A percentile compares a stretch with the other conserved stretches of the same genome.
These are phyloP conservation scores for Manihot esculenta DNA, from an alignment of 441 rosid genomes.

Conservation along the genomic window DNA sequence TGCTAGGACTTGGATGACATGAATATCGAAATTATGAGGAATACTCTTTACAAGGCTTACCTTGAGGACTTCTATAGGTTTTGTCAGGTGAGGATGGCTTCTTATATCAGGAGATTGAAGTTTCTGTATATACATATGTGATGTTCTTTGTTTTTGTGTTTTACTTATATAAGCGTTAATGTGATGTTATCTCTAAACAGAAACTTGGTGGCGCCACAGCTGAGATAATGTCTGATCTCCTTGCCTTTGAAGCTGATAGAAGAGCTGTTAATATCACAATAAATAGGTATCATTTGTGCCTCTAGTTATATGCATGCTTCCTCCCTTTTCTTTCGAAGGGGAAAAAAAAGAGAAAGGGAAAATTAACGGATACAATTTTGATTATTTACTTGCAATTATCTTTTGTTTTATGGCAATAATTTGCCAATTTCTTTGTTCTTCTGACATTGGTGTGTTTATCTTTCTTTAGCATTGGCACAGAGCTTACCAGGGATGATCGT, in stretches of 20 bases:
- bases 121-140: neutral
- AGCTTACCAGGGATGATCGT: slow-evolving; percentile 97
- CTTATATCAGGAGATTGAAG: slow-evolving; percentile 10
- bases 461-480: slow-evolving; percentile 80
- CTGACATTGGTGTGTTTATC: slow-evolving; percentile 10
- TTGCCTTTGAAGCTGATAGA: slow-evolving; percentile 95
- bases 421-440: neutral
- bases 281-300: slow-evolving; percentile 53
- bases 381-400: neutral
- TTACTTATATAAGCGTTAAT: slow-evolving; percentile 12
- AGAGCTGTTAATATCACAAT: slow-evolving; percentile 93
- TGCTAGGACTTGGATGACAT: slow-evolving; percentile 94
- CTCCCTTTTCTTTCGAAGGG: neutral
- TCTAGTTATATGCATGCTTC: neutral
- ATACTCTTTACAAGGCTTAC: slow-evolving; percentile 97
- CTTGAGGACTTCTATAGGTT: slow-evolving; percentile 95
- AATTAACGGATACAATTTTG: neutral
- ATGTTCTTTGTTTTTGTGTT: neutral
- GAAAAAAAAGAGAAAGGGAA: neutral
- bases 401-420: neutral
- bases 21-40: slow-evolving; percentile 99
- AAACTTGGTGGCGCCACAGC: slow-evolving; percentile 98
- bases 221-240: slow-evolving; percentile 97
- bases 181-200: slow-evolving; percentile 32
- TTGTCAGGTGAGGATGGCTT: slow-evolving; percentile 66